Conservation (phyloP, 345 rosid species). For the Gossypium raimondii region DNA sequence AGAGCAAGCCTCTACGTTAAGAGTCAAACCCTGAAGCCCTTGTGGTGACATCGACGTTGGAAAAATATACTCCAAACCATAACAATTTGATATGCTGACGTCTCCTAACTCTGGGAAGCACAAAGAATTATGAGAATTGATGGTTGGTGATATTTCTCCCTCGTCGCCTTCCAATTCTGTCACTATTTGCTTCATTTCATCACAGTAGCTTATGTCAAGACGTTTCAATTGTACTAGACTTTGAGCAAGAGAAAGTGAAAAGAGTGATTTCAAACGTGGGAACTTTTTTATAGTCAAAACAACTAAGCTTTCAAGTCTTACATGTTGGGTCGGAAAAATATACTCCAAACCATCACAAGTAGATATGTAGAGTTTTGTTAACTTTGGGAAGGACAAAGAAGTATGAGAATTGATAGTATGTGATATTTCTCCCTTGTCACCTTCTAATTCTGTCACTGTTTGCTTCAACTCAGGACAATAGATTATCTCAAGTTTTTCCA, state of each 20-base stretch:
- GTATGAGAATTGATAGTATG: not conserved
- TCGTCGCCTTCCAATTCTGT: too few relatives aligned
- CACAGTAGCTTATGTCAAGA: rapidly evolving
- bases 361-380: not conserved
- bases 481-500: not conserved
- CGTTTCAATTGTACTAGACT: not conserved
- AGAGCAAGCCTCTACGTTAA: rapidly evolving
- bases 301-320: not conserved
- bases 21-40: too few relatives aligned
- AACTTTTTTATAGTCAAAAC: not conserved
- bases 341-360: not conserved
- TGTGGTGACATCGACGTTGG: too few relatives aligned
- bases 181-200: not conserved
- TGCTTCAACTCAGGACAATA: not conserved
- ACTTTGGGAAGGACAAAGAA: not conserved
- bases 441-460: too few relatives aligned
- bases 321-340: not conserved
- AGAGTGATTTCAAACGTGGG: not conserved
- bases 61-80: not conserved
- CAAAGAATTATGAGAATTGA: not conserved
- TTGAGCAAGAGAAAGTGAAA: not conserved
- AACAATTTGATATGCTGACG: not conserved
- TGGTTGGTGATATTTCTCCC: not conserved
- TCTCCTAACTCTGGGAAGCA: not conserved
- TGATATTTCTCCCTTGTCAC: too few relatives aligned